Percentiles rank a stretch among this genome's conserved stretches.
Conservation (phyloP, 202 grass and related monocot genomes). For the Zizania palustris region DNA sequence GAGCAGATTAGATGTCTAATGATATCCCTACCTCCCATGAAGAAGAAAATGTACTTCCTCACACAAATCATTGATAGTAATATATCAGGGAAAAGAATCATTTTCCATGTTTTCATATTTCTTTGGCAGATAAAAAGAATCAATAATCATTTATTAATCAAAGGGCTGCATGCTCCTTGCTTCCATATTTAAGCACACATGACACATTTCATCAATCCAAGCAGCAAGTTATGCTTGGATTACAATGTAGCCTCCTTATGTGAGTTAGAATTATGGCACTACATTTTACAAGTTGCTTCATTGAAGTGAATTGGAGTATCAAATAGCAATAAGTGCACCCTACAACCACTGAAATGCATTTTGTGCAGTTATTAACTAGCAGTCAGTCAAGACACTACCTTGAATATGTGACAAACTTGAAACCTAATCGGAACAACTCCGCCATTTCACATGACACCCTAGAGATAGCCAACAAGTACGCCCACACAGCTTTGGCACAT, state of each 20-base stretch:
- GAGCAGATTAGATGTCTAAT: background rate
- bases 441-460: background rate
- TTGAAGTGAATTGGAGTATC: background rate
- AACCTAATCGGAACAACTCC: background rate
- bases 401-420: background rate
- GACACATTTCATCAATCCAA: background rate
- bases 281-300: background rate
- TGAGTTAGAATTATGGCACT: background rate
- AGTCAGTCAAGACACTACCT: background rate
- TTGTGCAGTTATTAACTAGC: background rate
- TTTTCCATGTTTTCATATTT: background rate
- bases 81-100: too few relatives aligned
- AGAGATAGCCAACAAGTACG: background rate
- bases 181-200: background rate
- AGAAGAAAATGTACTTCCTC: conserved; percentile 1
- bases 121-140: conserved; percentile 3
- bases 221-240: background rate
- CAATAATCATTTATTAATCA: background rate
- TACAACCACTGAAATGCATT: background rate
- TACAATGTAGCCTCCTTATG: conserved; percentile 8
- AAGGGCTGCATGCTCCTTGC: background rate
- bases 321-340: background rate
- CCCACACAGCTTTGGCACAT: background rate
- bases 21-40: conserved; percentile 11
- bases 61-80: background rate